Evolutionary conservation across 768 basidiomycete species (phyloP).

Genomic region (Russula griseocarnosa): DNA sequence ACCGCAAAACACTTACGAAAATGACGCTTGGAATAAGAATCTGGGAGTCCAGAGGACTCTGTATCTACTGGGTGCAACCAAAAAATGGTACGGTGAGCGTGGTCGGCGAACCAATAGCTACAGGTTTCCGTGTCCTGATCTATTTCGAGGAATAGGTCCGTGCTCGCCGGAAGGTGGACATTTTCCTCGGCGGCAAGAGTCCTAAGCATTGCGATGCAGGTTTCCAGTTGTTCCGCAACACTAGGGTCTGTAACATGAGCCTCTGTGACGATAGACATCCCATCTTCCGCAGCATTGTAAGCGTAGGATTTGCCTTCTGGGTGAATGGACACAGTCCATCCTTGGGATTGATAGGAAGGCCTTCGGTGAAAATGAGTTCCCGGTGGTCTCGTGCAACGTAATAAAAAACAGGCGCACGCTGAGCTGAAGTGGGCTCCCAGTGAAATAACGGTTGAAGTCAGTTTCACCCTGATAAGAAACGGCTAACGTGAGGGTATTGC

Average conservation of each 20-base stretch:
- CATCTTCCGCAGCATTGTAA: not conserved
- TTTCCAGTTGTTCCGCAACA: not conserved
- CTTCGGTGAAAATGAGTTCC: not conserved
- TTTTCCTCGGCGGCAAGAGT: not conserved
- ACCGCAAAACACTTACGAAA: slow-evolving; percentile 4
- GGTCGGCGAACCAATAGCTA: slow-evolving; percentile 18
- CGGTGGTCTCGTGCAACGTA: not conserved
- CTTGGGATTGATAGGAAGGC: slow-evolving; percentile 8
- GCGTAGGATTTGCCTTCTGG: slow-evolving; percentile 21
- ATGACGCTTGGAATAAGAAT: not conserved
- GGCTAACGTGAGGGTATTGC: not conserved
- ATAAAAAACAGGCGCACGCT: slow-evolving; percentile 3
- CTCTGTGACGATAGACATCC: slow-evolving; percentile 16
- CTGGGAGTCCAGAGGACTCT: not conserved
- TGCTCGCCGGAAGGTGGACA: not conserved
- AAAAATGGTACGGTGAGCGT: slow-evolving; percentile 9
- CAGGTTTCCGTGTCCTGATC: not conserved
- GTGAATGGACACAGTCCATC: slow-evolving; percentile 8
- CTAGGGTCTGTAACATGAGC: not conserved
- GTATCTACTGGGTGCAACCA: slow-evolving; percentile 8
- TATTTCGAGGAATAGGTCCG: slow-evolving; percentile 19
- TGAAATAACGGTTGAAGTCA: not conserved
- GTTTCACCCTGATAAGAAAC: not conserved
- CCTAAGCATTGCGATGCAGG: not conserved
- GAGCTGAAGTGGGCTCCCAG: not conserved